Evolutionary conservation across 805 yeast genomes (phyloP), one percentile per base, ranked within the genome.

Genomic region (Candida tammaniensis): DNA sequence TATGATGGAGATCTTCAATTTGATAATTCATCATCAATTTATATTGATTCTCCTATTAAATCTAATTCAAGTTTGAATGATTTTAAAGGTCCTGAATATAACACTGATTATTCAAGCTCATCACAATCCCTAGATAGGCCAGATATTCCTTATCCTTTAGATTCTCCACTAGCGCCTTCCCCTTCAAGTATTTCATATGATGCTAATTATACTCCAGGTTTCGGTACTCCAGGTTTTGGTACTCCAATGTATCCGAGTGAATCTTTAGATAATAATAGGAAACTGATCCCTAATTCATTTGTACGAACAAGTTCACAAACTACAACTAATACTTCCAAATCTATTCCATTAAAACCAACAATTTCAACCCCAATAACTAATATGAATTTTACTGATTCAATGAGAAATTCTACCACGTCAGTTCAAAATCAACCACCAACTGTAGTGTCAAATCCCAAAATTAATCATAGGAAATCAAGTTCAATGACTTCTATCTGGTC

Each of bases 401-500:
- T 31, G 29, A 36, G 30, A 21, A 31, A 26, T 12, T 31, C 35
- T 2, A 18, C 26, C 12, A 22, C 27, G 13, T 34, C 33, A 3
- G 14, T 31, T 15, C 14, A 24, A 16, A 21, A 22, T 11, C 20
- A 26, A 7, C 32, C 33, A 20, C 11, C 10, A 15, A 15, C 11
- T 13, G 14, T 15, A 21, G 11, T 17, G 9, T 15, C 27, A 3
- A 29, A 20, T 17, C 14, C 24, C 5, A 29, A 30, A 14, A 12
- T 17, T 5, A n/a, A 7, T 4, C 48, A 43, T 28, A 18, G 43
- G 4, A 43, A 43, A 34, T 42, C 44, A 20, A 35, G 59, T 17
- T 63, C 70, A 9, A 48, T 61, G n/a, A 55, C 65, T 40, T 65
- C 71, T 1, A 46, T 64, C 10, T 42, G 48, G 42, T 59, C 68